Conservation (phyloP, 345 rosid genomes). For the Cardiospermum halicacabum region DNA sequence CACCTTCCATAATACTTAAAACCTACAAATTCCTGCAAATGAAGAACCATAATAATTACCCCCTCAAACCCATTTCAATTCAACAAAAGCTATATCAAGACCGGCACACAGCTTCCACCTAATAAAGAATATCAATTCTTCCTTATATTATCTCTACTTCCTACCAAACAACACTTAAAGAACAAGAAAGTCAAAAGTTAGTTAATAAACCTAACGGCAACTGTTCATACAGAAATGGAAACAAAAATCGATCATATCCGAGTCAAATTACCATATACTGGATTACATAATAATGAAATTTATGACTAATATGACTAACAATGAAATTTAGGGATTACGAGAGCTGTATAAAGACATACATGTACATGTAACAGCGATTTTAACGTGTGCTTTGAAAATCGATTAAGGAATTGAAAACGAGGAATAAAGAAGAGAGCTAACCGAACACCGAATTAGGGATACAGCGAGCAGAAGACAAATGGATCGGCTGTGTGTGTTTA, state of each 20-base stretch:
- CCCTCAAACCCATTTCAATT: background rate
- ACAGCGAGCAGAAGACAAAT: background rate
- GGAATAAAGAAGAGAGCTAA: background rate
- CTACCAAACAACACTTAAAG: background rate
- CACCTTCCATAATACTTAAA: slow-evolving; percentile 32
- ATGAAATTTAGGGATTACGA: background rate
- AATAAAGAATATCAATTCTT: background rate
- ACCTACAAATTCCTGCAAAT: slow-evolving; percentile 10
- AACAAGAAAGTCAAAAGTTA: background rate
- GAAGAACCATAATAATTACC: background rate
- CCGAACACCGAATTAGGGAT: slow-evolving; percentile 10
- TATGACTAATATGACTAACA: background rate
- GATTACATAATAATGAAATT: background rate
- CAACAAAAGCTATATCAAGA: background rate
- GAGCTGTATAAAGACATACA: background rate
- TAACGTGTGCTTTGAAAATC: background rate
- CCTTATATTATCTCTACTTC: background rate
- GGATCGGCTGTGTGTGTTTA: background rate
- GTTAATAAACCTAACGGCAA: background rate
- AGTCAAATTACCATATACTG: too few relatives aligned
- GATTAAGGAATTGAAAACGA: background rate
- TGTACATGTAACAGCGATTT: background rate
- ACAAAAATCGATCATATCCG: background rate
- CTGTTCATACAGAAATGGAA: background rate
- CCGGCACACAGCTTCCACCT: background rate